Percentiles rank a stretch among this genome's conserved stretches.
phyloP scores from a whole-genome alignment of 2,329 filamentous ascomycete species.

The Aureobasidium melanogenum region DNA sequence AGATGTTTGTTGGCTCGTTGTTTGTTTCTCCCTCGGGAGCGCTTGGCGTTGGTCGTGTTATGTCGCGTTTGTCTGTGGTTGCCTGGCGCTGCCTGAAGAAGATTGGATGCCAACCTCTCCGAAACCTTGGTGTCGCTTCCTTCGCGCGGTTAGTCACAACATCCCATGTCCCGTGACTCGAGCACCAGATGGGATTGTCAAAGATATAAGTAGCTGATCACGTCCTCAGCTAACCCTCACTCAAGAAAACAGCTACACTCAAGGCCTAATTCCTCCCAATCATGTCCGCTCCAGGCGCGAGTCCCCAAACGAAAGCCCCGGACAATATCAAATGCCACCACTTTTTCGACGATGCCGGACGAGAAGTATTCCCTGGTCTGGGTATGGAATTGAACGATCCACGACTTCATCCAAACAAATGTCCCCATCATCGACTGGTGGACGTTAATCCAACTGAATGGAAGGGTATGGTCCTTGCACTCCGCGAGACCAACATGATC shows the following conservation, averaged over 20 bases:
- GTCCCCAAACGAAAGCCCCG: not conserved
- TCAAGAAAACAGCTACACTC: not conserved
- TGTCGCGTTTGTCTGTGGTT: not conserved
- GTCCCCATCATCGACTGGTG: not conserved
- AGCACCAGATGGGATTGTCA: not conserved
- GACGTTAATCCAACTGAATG: not conserved
- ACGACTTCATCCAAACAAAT: not conserved
- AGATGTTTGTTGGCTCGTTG: no score
- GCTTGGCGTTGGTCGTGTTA: not conserved
- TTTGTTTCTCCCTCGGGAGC: not conserved
- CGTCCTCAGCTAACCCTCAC: not conserved
- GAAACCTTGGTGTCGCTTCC: not conserved
- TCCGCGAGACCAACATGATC: constrained; percentile 22
- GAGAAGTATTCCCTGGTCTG: not conserved
- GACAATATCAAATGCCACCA: not conserved
- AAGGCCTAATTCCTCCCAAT: no score
- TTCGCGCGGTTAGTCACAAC: not conserved
- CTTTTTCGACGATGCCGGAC: not conserved
- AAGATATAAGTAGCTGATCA: not conserved
- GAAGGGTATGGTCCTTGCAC: not conserved
- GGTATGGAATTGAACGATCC: not conserved
- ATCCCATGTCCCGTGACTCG: not conserved
- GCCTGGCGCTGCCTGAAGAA: not conserved
- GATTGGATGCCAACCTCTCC: not conserved
- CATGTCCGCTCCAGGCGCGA: not conserved